Conservation (phyloP, 331 rosid genomes). For the Arachis monticola region DNA sequence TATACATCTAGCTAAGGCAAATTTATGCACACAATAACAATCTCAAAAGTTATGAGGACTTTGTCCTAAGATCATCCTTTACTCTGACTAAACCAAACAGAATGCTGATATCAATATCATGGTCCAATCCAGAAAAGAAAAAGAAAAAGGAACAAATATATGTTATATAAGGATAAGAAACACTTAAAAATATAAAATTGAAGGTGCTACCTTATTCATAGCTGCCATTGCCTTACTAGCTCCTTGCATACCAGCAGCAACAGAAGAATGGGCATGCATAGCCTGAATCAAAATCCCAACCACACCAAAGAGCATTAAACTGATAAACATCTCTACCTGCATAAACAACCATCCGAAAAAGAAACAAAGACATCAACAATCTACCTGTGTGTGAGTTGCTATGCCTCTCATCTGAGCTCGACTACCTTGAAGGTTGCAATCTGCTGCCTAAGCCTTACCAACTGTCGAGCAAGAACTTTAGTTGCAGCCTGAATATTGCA, state of each 20-base stretch:
- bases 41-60: slow-evolving; percentile 20
- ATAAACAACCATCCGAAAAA: background rate
- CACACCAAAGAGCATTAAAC: slow-evolving; percentile 25
- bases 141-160: background rate
- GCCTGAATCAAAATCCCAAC: slow-evolving; percentile 65
- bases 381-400: slow-evolving; percentile 96
- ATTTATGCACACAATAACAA: slow-evolving; percentile 1
- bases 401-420: slow-evolving; percentile 99
- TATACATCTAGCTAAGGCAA: slow-evolving; percentile 12
- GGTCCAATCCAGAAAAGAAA: background rate
- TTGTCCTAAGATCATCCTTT: background rate
- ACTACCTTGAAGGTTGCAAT: slow-evolving; percentile 94
- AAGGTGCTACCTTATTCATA: slow-evolving; percentile 72
- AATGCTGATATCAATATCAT: slow-evolving; percentile 16
- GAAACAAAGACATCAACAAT: slow-evolving; percentile 31
- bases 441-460: slow-evolving; percentile 94
- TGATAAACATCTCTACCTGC: background rate
- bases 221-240: slow-evolving; percentile 90
- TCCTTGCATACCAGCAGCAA: slow-evolving; percentile 93
- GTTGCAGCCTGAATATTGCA: slow-evolving; percentile 77
- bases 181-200: background rate
- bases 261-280: slow-evolving; percentile 88
- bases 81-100: background rate
- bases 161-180: slow-evolving; percentile 8
- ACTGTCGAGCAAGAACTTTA: slow-evolving; percentile 88